A percentile compares a stretch with the other conserved stretches of the same genome.
Conservation (phyloP, 2,329 filamentous ascomycete genomes). For the Cercospora brassicicola region DNA sequence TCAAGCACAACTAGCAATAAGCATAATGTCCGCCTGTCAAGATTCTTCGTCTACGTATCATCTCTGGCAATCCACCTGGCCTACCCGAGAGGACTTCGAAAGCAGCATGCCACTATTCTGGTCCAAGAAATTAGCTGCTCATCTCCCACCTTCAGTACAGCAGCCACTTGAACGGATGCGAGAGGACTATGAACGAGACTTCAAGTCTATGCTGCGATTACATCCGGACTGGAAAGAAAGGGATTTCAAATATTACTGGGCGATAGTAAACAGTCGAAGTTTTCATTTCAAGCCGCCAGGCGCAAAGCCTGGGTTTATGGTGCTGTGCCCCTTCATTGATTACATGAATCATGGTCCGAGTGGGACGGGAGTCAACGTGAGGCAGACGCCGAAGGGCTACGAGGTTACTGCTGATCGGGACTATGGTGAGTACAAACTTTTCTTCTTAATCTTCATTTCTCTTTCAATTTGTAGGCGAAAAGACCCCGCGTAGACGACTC, state of each 20-base stretch:
- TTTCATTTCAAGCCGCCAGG: slow-evolving; percentile 58
- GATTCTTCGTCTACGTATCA: slow-evolving; percentile 12
- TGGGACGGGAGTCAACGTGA: slow-evolving; percentile 52
- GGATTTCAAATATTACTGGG: slow-evolving; percentile 58
- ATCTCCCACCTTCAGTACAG: slow-evolving; percentile 42
- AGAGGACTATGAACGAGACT: slow-evolving; percentile 35
- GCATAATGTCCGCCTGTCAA: slow-evolving; percentile 25
- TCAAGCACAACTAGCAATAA: slow-evolving; percentile 69
- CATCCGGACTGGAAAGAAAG: slow-evolving; percentile 37
- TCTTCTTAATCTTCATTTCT: too few relatives aligned
- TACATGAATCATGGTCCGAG: slow-evolving; percentile 62
- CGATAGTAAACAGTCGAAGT: slow-evolving; percentile 60
- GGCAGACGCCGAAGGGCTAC: slow-evolving; percentile 55
- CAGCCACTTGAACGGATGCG: slow-evolving; percentile 36
- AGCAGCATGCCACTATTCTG: slow-evolving; percentile 60
- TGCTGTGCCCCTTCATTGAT: slow-evolving; percentile 70
- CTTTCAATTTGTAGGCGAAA: too few relatives aligned
- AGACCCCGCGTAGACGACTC: too few relatives aligned
- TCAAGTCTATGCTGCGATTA: background rate
- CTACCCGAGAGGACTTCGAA: slow-evolving; percentile 60
- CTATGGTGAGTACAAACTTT: slow-evolving; percentile 45
- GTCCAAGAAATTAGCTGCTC: slow-evolving; percentile 44
- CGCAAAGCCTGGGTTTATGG: slow-evolving; percentile 60
- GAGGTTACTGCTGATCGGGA: slow-evolving; percentile 54
- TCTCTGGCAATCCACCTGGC: slow-evolving; percentile 52